phyloP scores from a whole-genome alignment of 192 early-diverging fungal species.

The Podila minutissima region DNA sequence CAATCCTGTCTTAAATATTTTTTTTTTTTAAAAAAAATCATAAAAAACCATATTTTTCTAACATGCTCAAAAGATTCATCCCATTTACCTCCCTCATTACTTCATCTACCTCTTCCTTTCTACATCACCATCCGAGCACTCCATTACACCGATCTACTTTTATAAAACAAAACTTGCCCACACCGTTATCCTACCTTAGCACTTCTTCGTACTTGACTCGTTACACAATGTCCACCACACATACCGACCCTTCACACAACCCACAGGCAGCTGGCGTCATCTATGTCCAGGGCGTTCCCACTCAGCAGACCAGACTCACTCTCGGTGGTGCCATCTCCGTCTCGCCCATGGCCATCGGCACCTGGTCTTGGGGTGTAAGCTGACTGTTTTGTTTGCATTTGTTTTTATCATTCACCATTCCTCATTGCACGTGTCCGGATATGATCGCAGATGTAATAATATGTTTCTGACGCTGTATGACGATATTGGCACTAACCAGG shows the following conservation, averaged over 20 bases:
- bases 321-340: slow-evolving; percentile 44
- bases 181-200: no score
- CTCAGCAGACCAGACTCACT: slow-evolving; percentile 44
- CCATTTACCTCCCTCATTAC: no score
- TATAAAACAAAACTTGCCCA: no score
- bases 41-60: no score
- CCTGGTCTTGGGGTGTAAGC: slow-evolving; percentile 60
- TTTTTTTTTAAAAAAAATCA: no score
- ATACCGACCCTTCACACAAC: slow-evolving; percentile 5
- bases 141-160: no score
- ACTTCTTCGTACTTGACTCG: not conserved
- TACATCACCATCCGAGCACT: no score
- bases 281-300: slow-evolving; percentile 52
- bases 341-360: slow-evolving; percentile 56
- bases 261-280: slow-evolving; percentile 24
- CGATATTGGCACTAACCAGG: not conserved
- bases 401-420: not conserved
- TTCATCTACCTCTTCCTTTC: no score
- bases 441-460: no score
- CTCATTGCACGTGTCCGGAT: not conserved
- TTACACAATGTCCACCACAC: slow-evolving; percentile 6
- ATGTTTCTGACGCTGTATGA: not conserved
- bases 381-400: not conserved
- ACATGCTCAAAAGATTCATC: no score
- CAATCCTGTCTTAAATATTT: no score